These are phyloP conservation scores for Arachnomyces sp. DNA, from an alignment of 2,329 filamentous ascomycete species.

Conservation along the genomic window DNA sequence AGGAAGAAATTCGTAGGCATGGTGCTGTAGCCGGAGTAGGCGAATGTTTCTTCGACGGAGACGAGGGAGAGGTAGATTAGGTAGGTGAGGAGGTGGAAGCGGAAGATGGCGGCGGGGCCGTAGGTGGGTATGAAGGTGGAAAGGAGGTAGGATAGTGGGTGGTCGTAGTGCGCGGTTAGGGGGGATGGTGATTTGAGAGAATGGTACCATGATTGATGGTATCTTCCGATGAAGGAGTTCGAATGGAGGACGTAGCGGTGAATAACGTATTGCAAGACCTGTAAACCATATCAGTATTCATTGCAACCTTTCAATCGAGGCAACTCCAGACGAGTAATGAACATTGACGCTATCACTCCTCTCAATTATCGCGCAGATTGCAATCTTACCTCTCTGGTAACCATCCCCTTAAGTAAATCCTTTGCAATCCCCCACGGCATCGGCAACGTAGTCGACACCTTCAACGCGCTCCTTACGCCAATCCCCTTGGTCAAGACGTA, in stretches of 20 bases:
- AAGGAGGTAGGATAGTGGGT: slow-evolving; percentile 48
- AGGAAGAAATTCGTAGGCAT: slow-evolving; percentile 52
- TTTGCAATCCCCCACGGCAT: slow-evolving; percentile 54
- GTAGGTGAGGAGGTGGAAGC: slow-evolving; percentile 55
- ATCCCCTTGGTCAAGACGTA: slow-evolving; percentile 46
- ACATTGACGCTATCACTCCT: slow-evolving; percentile 1
- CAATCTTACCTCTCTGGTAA: slow-evolving; percentile 48
- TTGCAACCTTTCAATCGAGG: too few species aligned
- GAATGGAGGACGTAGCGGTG: slow-evolving; percentile 65
- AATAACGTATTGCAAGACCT: slow-evolving; percentile 62
- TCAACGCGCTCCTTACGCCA: slow-evolving; percentile 46
- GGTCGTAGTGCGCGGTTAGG: slow-evolving; percentile 52
- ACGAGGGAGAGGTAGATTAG: slow-evolving; percentile 46
- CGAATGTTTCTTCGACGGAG: slow-evolving; percentile 53
- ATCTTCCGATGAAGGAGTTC: slow-evolving; percentile 42
- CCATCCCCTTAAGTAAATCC: slow-evolving; percentile 45
- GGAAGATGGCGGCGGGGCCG: slow-evolving; percentile 47
- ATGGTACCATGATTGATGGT: slow-evolving; percentile 51
- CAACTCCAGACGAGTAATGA: too few species aligned
- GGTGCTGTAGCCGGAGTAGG: slow-evolving; percentile 52
- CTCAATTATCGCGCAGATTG: background rate
- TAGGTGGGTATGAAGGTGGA: slow-evolving; percentile 49
- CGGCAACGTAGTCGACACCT: slow-evolving; percentile 51
- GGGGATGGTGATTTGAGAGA: slow-evolving; percentile 45
- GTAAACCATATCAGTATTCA: slow-evolving; percentile 9